phyloP scores from a whole-genome alignment of 1,284 basidiomycete genomes.

The Naganishia albida region DNA sequence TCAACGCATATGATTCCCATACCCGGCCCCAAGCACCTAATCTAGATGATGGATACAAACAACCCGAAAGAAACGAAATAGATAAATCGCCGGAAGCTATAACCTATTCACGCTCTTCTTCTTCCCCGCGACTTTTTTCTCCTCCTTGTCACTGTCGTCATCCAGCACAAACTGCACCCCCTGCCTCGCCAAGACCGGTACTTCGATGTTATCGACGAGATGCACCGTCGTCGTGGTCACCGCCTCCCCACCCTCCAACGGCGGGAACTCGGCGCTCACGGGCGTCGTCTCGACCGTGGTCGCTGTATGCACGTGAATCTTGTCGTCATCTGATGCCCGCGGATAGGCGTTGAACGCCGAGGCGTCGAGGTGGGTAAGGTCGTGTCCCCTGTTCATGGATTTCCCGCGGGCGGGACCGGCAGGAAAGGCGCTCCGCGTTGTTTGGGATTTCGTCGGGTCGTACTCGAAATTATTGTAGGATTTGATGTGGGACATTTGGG shows the following conservation, averaged over 20 bases:
- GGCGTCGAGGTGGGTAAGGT: slow-evolving; percentile 25
- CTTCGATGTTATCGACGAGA: not conserved
- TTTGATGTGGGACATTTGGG: slow-evolving; percentile 20
- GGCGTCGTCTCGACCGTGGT: slow-evolving; percentile 18
- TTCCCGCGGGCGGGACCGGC: slow-evolving; percentile 13
- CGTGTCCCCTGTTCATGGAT: slow-evolving; percentile 10
- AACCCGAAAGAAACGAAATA: not conserved
- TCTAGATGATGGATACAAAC: too few species aligned
- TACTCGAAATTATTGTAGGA: slow-evolving; percentile 27
- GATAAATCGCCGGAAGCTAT: too few species aligned
- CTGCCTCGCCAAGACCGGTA: not conserved
- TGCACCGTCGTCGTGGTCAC: slow-evolving; percentile 1
- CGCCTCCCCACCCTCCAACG: not conserved
- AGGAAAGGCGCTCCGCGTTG: slow-evolving; percentile 2
- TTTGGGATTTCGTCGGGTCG: slow-evolving; percentile 6
- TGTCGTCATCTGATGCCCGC: not conserved
- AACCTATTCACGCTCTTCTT: not conserved
- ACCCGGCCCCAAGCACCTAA: too few species aligned
- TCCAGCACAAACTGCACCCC: slow-evolving; percentile 7
- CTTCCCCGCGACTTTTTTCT: slow-evolving; percentile 2
- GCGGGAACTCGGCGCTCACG: slow-evolving; percentile 6
- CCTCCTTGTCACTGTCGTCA: slow-evolving; percentile 15
- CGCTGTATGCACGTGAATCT: slow-evolving; percentile 19
- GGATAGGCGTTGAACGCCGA: slow-evolving; percentile 17
- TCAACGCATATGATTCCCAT: too few species aligned